Conservation (phyloP, 345 rosid species). For the Gossypium ekmanianum region DNA sequence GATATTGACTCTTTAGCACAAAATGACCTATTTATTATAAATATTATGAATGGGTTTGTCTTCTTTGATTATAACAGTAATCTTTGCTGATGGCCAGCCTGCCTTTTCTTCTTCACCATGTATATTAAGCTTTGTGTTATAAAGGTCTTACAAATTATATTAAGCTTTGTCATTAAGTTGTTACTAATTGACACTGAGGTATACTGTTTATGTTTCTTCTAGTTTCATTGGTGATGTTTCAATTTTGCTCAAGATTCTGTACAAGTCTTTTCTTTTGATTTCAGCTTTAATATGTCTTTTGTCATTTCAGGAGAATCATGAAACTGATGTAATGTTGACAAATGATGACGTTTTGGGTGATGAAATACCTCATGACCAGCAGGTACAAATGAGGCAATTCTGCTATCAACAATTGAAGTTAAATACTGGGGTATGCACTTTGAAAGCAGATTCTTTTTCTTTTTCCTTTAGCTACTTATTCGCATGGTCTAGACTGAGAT, state of each 20-base stretch:
- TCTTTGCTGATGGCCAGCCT: neutral
- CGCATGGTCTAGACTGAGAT: neutral
- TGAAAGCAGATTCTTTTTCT: neutral
- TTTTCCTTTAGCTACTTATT: slow-evolving; percentile 5
- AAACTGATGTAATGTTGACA: slow-evolving; percentile 55
- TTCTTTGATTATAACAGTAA: neutral
- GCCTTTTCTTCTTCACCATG: neutral
- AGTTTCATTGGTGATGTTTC: neutral
- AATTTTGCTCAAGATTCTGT: neutral
- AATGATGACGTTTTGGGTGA: slow-evolving; percentile 96
- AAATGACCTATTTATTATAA: neutral
- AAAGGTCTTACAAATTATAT: neutral
- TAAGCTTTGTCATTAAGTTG: neutral
- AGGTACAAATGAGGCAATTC: slow-evolving; percentile 45
- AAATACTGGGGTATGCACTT: slow-evolving; percentile 53
- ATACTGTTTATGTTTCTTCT: slow-evolving; percentile 1
- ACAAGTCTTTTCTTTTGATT: slow-evolving; percentile 15
- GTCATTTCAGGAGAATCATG: slow-evolving; percentile 60
- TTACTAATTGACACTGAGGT: neutral
- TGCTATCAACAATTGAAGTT: slow-evolving; percentile 67
- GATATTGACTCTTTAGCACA: neutral
- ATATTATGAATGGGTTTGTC: neutral
- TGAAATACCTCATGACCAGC: slow-evolving; percentile 86
- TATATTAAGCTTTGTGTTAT: neutral
- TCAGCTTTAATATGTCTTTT: slow-evolving; percentile 15